Conservation (phyloP, 2,329 filamentous ascomycete species). For the Botryotinia narcissicola region DNA sequence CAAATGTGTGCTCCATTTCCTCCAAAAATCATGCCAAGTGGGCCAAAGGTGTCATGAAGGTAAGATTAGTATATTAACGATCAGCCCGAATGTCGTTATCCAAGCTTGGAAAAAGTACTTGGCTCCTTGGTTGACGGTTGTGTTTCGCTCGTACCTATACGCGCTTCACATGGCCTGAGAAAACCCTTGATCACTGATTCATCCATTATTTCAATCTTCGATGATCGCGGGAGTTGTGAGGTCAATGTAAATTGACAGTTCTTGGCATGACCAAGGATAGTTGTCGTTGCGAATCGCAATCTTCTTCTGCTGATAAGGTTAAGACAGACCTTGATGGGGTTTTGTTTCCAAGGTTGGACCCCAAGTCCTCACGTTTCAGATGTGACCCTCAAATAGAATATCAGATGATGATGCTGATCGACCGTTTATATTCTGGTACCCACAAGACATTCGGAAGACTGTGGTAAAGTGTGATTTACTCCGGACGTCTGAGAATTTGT, state of each 20-base stretch:
- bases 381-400: not conserved
- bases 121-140: not conserved
- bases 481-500: not conserved
- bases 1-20: not conserved
- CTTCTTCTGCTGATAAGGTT: not conserved
- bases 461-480: not conserved
- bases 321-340: not conserved
- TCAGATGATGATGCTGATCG: conserved; percentile 1
- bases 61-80: not conserved
- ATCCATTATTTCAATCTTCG: not conserved
- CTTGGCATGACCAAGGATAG: not conserved
- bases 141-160: not conserved
- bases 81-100: not conserved
- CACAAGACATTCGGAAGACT: not conserved
- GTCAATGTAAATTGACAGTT: not conserved
- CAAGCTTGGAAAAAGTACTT: not conserved
- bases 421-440: not conserved
- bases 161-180: not conserved
- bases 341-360: not conserved
- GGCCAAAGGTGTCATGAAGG: not conserved
- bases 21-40: not conserved
- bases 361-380: not conserved
- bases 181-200: not conserved
- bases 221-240: not conserved
- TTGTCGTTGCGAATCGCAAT: not conserved